These are phyloP conservation scores for Scolecobasidium constrictum DNA, from an alignment of 2,329 filamentous ascomycete genomes.

Conservation along the genomic window DNA sequence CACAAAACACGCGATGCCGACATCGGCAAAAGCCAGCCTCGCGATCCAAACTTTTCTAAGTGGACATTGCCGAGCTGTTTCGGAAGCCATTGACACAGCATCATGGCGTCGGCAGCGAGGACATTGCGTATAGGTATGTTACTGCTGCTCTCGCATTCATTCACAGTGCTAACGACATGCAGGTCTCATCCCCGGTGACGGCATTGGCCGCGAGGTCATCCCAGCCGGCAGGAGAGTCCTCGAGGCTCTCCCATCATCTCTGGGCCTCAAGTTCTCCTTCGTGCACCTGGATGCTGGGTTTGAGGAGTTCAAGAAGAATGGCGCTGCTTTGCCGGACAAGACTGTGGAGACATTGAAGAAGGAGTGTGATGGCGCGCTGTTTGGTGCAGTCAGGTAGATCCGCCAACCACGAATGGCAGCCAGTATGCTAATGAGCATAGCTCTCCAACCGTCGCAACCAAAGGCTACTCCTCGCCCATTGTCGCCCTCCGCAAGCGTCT, in stretches of 20 bases:
- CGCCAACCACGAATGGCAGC: background rate
- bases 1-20: background rate
- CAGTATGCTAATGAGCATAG: slow-evolving; percentile 22
- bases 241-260: slow-evolving; percentile 83
- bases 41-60: background rate
- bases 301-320: slow-evolving; percentile 84
- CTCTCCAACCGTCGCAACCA: slow-evolving; percentile 79
- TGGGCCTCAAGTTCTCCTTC: slow-evolving; percentile 89
- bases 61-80: no score
- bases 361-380: slow-evolving; percentile 92
- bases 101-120: slow-evolving; percentile 40
- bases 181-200: slow-evolving; percentile 96
- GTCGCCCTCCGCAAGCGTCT: slow-evolving; percentile 93
- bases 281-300: slow-evolving; percentile 87
- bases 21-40: background rate
- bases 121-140: slow-evolving; percentile 56
- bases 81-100: background rate
- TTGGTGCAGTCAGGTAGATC: slow-evolving; percentile 71
- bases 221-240: slow-evolving; percentile 83
- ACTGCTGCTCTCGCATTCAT: background rate
- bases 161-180: slow-evolving; percentile 11
- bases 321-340: slow-evolving; percentile 76
- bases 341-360: slow-evolving; percentile 81
- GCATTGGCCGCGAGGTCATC: slow-evolving; percentile 97
- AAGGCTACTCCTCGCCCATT: slow-evolving; percentile 93